Evolutionary conservation across 371 early-diverging fungal species (phyloP), one percentile per base, ranked within the genome.

Genomic region (Coemansia sp.): DNA sequence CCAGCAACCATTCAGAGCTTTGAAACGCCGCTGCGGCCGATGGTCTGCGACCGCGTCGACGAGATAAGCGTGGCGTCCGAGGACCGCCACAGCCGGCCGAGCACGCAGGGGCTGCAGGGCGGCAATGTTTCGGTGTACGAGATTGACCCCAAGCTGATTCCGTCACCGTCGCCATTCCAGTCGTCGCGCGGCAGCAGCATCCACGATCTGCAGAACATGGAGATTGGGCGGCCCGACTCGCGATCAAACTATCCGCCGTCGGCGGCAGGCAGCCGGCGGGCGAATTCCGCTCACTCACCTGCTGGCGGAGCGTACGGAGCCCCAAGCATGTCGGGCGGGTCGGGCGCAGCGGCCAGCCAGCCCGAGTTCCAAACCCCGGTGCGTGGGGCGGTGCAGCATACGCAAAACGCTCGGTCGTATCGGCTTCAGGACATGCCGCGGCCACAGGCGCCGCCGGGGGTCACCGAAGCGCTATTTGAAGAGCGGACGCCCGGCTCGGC

Each of bases 361-460:
- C 13, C 41, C 5, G 34, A 14, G 13, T n/a, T 26, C 35, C 43
- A 11, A 34, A 43, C 45, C 6, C 45, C 47, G 8, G 45, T 42
- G 34, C 48, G 32, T 32, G n/a, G 35, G 7, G 7, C 53, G 26
- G 45, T n/a, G n/a, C n/a, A n/a, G n/a, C n/a, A 34, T 54, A n/a
- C 9, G 16, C 31, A 31, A 14, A 5, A 48, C 20, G 30, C 13
- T 26, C 54, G 64, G 31, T 55, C 68, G 14, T 73, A 73, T 30
- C 70, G 73, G 5, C 42, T 73, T 41, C 57, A 61, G 35, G 69
- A 73, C 35, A 73, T 73, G 73, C 73, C 73, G 3, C 43, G 73
- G 20, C 73, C 73, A 7, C 57, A 57, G 5, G 73, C 65, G n/a
- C 73, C 73, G 13, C 68, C 73, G 0, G 73, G 73, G 1, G 69